Evolutionary conservation across 345 rosid species (phyloP), one percentile per base, ranked within the genome.

Genomic region (Arabis alpina): DNA sequence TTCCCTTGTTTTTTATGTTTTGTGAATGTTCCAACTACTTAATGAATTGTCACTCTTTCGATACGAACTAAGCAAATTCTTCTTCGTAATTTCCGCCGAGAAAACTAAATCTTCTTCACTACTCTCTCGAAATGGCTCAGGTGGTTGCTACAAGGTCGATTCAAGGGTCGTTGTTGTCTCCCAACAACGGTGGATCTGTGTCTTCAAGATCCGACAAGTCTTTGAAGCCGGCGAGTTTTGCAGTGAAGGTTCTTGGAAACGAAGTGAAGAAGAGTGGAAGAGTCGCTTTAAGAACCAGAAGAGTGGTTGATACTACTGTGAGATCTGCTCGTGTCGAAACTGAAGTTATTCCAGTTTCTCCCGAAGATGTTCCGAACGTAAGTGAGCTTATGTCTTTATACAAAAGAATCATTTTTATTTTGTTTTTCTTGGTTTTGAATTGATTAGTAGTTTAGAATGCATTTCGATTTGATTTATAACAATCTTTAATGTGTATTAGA

Each of bases 121-220:
- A 58, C 67, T 23, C 44, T 25, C 42, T 50, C 54, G 14, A 47
- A 80, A 93, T 93, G 98, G 87, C 92, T 73, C 92, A 87, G 71
- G 87, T 87, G 64, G 93, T 84, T 49, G 91, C 91, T 32, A 84
- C 93, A 4, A 76, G 89, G 76, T 84, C 89, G 65, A 83, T 87
- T 57, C 89, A 80, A 58, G 70, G 76, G 51, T 81, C 94, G 1
- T 32, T 86, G 69, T 16, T 76, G 25, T 44, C 70, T 53, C 79
- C 79, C 53, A 75, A 61, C 53, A 75, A 61, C 74, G 61, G 84
- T 56, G 82, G 88, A 83, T 84, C 94, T 49, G 54, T 61, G 24
- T 83, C 77, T 28, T 78, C 76, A 14, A 79, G 83, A 60, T 80
- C 66, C 23, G 80, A 85, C 32, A 87, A 70, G 86, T 67, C 83